phyloP scores from a whole-genome alignment of 192 early-diverging fungal species.

The Pilaira anomala region DNA sequence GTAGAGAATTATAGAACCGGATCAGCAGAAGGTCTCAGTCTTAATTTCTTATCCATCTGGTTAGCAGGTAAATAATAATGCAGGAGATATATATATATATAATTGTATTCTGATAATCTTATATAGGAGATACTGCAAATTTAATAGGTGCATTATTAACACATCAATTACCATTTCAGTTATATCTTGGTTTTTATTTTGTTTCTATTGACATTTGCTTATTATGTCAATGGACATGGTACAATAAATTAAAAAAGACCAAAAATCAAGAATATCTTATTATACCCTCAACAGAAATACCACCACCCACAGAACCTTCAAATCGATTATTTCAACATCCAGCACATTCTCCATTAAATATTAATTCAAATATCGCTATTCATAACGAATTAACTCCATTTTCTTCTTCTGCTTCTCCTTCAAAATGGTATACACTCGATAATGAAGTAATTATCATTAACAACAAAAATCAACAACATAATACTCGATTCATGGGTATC shows the following conservation, averaged over 20 bases:
- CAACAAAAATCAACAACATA: conserved; percentile 1
- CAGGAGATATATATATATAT: not conserved
- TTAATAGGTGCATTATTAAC: conserved; percentile 69
- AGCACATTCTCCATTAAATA: conserved; percentile 18
- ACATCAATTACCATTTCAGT: conserved; percentile 73
- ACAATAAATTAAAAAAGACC: conserved; percentile 9
- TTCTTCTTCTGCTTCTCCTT: conserved; percentile 31
- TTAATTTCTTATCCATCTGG: conserved; percentile 64
- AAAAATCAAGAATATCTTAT: not conserved
- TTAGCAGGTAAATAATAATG: conserved; percentile 45
- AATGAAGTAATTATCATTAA: not conserved
- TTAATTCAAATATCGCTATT: conserved; percentile 7
- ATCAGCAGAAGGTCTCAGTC: conserved; percentile 47
- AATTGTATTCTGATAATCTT: conserved; percentile 3
- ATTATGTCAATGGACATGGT: conserved; percentile 32
- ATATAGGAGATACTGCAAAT: conserved; percentile 66
- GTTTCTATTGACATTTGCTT: conserved; percentile 22
- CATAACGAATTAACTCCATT: conserved; percentile 27
- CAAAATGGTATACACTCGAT: conserved; percentile 27
- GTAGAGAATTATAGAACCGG: conserved; percentile 51
- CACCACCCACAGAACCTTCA: not conserved
- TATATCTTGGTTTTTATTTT: conserved; percentile 26
- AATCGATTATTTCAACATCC: conserved; percentile 26
- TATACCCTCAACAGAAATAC: not conserved
- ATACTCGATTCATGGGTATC: not conserved